Evolutionary conservation across 2,329 filamentous ascomycete species (phyloP).

Genomic region (Volutella citrinella): DNA sequence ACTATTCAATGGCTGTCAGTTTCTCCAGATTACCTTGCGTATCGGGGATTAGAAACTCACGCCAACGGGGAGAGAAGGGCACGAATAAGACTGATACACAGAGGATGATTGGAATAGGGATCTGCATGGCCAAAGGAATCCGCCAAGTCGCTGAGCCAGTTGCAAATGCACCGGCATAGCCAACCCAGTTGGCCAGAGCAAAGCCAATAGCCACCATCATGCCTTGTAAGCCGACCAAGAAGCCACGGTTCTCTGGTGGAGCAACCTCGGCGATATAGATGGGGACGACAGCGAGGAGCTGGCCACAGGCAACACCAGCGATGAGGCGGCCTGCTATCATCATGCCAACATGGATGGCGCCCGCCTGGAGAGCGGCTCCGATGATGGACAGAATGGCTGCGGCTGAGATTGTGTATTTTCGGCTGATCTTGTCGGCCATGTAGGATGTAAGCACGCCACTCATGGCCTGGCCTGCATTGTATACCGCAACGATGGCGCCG

Average conservation of each 20-base stretch:
- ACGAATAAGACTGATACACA: conserved; percentile 16
- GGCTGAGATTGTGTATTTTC: conserved; percentile 31
- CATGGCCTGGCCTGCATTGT: conserved; percentile 33
- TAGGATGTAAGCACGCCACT: conserved; percentile 29
- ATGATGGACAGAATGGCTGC: conserved; percentile 34
- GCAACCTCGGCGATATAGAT: conserved; percentile 30
- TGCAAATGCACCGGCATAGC: conserved; percentile 28
- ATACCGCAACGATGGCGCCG: conserved; percentile 31
- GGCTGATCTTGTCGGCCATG: conserved; percentile 36
- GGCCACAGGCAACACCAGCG: conserved; percentile 28
- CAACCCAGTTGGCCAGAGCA: conserved; percentile 17
- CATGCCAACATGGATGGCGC: conserved; percentile 31
- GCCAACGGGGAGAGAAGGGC: conserved; percentile 23
- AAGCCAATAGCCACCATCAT: conserved; percentile 19
- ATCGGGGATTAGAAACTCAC: conserved; percentile 2
- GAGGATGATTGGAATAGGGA: conserved; percentile 21
- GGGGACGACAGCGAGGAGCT: conserved; percentile 28
- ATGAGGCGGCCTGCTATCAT: conserved; percentile 32
- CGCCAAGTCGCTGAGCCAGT: conserved; percentile 30
- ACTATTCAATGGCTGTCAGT: background rate
- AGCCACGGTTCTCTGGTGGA: conserved; percentile 27
- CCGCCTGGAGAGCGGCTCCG: conserved; percentile 35
- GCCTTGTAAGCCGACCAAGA: too few relatives aligned
- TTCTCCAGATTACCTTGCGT: background rate
- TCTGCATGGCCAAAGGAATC: conserved; percentile 32